Percentiles rank a stretch among this genome's conserved stretches.
Evolutionary conservation across 345 rosid genomes (phyloP).

Genomic region (Pelargonium nanum): DNA sequence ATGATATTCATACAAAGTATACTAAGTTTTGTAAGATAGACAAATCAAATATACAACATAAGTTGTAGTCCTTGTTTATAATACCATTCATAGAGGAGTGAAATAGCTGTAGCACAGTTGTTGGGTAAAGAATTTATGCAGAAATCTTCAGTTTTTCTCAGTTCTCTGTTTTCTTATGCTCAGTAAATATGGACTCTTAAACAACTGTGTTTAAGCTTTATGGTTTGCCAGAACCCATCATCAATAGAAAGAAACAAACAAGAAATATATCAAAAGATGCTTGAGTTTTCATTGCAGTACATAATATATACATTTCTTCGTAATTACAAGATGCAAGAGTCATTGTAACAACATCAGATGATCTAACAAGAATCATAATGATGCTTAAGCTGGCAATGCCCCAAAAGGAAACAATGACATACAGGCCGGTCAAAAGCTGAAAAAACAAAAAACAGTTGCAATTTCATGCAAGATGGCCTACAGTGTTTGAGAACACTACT

Average conservation of each 20-base stretch:
- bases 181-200: too few relatives aligned
- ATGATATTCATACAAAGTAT: neutral
- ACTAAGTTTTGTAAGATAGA: conserved; percentile 17
- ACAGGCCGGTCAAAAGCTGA: neutral
- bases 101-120: neutral
- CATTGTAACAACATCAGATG: too few relatives aligned
- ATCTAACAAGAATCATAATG: too few relatives aligned
- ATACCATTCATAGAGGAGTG: too few relatives aligned
- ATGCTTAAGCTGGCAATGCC: neutral
- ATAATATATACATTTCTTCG: too few relatives aligned
- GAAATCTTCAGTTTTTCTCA: neutral
- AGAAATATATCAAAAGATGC: neutral
- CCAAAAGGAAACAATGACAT: neutral
- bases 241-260: neutral
- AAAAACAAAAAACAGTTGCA: neutral
- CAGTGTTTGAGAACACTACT: neutral
- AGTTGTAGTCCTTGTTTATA: too few relatives aligned
- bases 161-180: neutral
- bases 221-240: neutral
- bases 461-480: neutral
- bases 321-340: neutral
- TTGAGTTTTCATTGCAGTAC: neutral
- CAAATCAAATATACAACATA: neutral
- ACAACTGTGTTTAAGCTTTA: too few relatives aligned
- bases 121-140: neutral